Percentiles rank a stretch among this genome's conserved stretches.
Conservation (phyloP, 495 filamentous ascomycete species). For the Venustampulla echinocandica region DNA sequence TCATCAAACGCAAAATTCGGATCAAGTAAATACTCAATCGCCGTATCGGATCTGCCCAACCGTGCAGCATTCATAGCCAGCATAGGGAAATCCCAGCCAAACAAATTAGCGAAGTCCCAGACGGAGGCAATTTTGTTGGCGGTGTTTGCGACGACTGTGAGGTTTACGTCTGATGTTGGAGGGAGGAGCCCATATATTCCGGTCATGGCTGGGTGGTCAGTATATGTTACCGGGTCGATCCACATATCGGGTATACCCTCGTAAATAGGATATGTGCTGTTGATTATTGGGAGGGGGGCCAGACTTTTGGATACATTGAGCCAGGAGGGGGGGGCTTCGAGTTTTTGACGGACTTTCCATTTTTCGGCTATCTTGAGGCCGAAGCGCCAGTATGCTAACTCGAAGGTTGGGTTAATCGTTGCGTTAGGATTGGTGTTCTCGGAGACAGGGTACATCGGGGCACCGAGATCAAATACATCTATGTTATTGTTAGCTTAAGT, state of each 20-base stretch:
- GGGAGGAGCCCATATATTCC: slow-evolving; percentile 41
- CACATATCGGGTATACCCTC: slow-evolving; percentile 44
- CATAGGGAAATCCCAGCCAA: slow-evolving; percentile 46
- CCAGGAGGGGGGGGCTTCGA: slow-evolving; percentile 31
- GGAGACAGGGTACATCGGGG: slow-evolving; percentile 44
- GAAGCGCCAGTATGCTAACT: slow-evolving; percentile 46
- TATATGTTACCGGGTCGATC: slow-evolving; percentile 32
- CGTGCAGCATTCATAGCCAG: slow-evolving; percentile 45
- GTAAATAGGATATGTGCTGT: slow-evolving; percentile 39
- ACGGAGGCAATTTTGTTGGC: slow-evolving; percentile 33
- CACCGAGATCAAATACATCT: slow-evolving; percentile 43
- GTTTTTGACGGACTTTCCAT: slow-evolving; percentile 33
- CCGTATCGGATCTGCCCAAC: slow-evolving; percentile 36
- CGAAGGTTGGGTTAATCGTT: slow-evolving; percentile 43
- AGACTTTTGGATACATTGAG: slow-evolving; percentile 33
- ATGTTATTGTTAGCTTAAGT: slow-evolving; percentile 1
- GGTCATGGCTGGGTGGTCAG: slow-evolving; percentile 44
- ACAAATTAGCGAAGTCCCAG: slow-evolving; percentile 40
- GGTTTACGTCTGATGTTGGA: slow-evolving; percentile 32
- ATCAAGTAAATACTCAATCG: slow-evolving; percentile 41
- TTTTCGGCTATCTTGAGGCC: slow-evolving; percentile 34
- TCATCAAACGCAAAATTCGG: slow-evolving; percentile 40
- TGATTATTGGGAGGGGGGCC: slow-evolving; percentile 36
- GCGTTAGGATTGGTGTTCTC: slow-evolving; percentile 43
- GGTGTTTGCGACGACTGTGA: slow-evolving; percentile 33